These are phyloP conservation scores for Aspergillus jensenii DNA, from an alignment of 2,329 filamentous ascomycete species.

Conservation along the genomic window DNA sequence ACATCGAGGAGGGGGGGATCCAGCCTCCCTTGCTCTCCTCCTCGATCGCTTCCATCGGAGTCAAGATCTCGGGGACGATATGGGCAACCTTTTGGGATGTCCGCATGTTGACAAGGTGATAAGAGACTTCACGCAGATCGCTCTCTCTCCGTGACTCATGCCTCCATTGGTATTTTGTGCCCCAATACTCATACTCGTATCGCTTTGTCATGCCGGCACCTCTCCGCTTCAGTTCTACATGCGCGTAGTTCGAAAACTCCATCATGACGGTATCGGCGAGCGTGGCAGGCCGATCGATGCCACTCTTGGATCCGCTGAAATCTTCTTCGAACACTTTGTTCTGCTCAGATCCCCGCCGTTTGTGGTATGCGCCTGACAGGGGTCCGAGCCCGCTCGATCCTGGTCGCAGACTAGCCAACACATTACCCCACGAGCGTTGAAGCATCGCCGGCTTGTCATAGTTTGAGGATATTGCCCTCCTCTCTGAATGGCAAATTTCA, in stretches of 20 bases:
- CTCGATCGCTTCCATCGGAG: slow-evolving; percentile 66
- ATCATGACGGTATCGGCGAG: slow-evolving; percentile 81
- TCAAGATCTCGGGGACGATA: slow-evolving; percentile 77
- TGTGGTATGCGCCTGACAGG: slow-evolving; percentile 42
- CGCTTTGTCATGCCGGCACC: slow-evolving; percentile 67
- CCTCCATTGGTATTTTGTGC: slow-evolving; percentile 79
- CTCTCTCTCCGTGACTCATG: slow-evolving; percentile 69
- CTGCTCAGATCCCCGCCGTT: slow-evolving; percentile 59
- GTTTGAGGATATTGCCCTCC: slow-evolving; percentile 55
- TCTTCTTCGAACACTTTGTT: slow-evolving; percentile 30
- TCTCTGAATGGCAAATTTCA: slow-evolving; percentile 84
- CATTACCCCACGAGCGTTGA: slow-evolving; percentile 61
- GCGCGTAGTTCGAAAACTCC: slow-evolving; percentile 96
- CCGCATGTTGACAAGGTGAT: slow-evolving; percentile 73
- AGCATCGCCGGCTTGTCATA: slow-evolving; percentile 52
- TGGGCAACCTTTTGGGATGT: slow-evolving; percentile 70
- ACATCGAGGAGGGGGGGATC: slow-evolving; percentile 87
- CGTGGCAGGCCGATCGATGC: slow-evolving; percentile 26
- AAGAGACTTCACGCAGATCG: slow-evolving; percentile 65
- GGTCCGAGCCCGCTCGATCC: slow-evolving; percentile 54
- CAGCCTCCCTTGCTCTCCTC: slow-evolving; percentile 81
- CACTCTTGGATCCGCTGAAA: slow-evolving; percentile 12
- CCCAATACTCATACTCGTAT: slow-evolving; percentile 96
- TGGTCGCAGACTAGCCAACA: slow-evolving; percentile 55
- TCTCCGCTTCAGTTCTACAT: slow-evolving; percentile 74